Base-by-base conservation (phyloP, 2,329 filamentous ascomycete genomes). In the Cryphonectria nitschkei region DNA sequence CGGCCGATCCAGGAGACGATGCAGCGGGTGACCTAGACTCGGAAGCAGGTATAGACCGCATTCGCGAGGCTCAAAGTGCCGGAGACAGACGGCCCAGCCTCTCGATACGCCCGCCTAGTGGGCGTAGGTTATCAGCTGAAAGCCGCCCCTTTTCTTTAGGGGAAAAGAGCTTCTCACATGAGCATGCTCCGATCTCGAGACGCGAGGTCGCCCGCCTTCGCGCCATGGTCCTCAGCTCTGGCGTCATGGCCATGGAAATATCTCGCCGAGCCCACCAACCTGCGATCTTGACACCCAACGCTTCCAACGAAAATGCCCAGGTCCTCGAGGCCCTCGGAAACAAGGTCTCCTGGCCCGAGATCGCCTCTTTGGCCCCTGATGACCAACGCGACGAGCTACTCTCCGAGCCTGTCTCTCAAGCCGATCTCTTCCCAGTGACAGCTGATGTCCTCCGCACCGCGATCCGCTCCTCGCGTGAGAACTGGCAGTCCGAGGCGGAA, bases 161-260 rank as follows among this genome's bases (percentile, higher is more conserved):
- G 1, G 82, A 86, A 67, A 82, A 81, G 67, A 79, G 76, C 41
- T 75, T 78, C 3, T 77, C 80, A 4, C 77, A 79, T 7, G 80
- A 82, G 26, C 81, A 79, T 61, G 77, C 77, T n/a, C 79, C 78
- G 14, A 79, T 92, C 41, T 90, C 86, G 13, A 89, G 87, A 75
- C 88, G 88, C n/a, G 95, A 98, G 75, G 87, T 97, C 68, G 92
- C 92, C 22, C 90, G 94, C n/a, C 86, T 95, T 2, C 88, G 90
- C 70, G 88, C 93, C 0, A 84, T 97, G 11, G 88, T 97, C 56
- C 84, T 97, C 32, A 92, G 91, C 73, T 93, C 94, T 0, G 95
- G 94, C n/a, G 90, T 98, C 77, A 97, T 97, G 81, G 95, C 95
- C 0, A 90, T 90, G 76, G 93, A 96, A 77, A 93, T 98, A 68